Base-by-base conservation (phyloP, 805 yeast genomes). In the Yarrowia keelungensis region DNA sequence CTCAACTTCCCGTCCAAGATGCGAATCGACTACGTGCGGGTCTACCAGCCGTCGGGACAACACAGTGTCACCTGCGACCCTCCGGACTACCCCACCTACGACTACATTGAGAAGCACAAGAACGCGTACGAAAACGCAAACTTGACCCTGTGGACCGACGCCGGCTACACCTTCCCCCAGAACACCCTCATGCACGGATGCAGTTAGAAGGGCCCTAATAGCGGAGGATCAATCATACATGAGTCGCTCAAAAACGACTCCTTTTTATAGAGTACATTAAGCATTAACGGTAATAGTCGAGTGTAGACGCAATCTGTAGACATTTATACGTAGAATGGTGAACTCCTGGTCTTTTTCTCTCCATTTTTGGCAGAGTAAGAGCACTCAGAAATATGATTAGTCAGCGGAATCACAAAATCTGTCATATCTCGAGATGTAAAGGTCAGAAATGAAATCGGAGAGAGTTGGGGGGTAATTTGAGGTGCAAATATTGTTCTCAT, bases 11-110 rank as follows among this genome's bases (percentile, higher is more conserved):
- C 99, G 1, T 85, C 85, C 14, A 83, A 85, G 1, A 82, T 93
- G 87, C 81, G 86, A 69, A 80, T 94, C 54, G 98, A 94, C 77
- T 91, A 89, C 74, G 97, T 94, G 42, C 86, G 99, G 74, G 75
- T 94, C n/a, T 94, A 95, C 78, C 99, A 94, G 80, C 97, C 97
- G 1, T 75, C 81, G 45, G 87, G 86, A 73, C 79, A 82, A 11
- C 78, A 82, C 39, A 84, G 86, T 61, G 69, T 89, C 26, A 89
- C 95, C 0, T 94, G 98, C 80, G 98, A 93, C 76, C 98, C 99
- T 0, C 79, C 74, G 0, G 96, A 86, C 75, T 87, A 83, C 76
- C 98, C 98, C 68, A 95, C 98, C 0, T 81, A 82, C 72, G 92
- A 91, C 74, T 94, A 94, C 81, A 94, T 94, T 73, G 78, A 86